These are phyloP conservation scores for Fraxinus dipetala DNA, from an alignment of 305 asterid species.

Conservation along the genomic window DNA sequence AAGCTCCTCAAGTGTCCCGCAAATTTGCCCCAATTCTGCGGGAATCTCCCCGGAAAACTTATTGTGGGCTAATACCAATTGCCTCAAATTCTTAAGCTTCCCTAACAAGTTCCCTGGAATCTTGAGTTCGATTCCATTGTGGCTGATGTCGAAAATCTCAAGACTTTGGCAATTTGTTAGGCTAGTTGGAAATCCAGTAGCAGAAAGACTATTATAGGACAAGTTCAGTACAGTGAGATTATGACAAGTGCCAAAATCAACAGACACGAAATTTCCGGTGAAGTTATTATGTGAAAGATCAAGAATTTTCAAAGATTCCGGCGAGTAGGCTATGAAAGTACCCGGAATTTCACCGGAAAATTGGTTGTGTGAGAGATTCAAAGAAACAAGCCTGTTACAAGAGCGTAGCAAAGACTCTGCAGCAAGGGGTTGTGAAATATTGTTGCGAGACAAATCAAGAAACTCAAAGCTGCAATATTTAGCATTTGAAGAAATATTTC, in stretches of 20 bases:
- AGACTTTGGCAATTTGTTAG: slow-evolving; percentile 58
- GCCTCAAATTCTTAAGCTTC: slow-evolving; percentile 52
- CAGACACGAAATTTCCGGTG: slow-evolving; percentile 39
- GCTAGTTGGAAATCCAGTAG: slow-evolving; percentile 50
- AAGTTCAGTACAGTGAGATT: slow-evolving; percentile 55
- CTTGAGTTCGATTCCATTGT: slow-evolving; percentile 41
- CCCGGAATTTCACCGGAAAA: slow-evolving; percentile 47
- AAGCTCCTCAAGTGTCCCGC: slow-evolving; percentile 60
- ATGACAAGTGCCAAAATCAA: slow-evolving; percentile 49
- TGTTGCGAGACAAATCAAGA: slow-evolving; percentile 65
- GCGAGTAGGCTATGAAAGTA: slow-evolving; percentile 25
- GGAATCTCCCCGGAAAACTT: slow-evolving; percentile 69
- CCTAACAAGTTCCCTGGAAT: slow-evolving; percentile 56
- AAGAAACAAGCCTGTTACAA: slow-evolving; percentile 42
- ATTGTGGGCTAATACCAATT: slow-evolving; percentile 48
- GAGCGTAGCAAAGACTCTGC: slow-evolving; percentile 39
- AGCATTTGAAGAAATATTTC: slow-evolving; percentile 50
- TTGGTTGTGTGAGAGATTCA: slow-evolving; percentile 60
- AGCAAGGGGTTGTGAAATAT: slow-evolving; percentile 52
- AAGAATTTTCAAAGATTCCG: slow-evolving; percentile 35
- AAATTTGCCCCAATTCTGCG: slow-evolving; percentile 42
- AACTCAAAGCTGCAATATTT: slow-evolving; percentile 56
- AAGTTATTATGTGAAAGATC: slow-evolving; percentile 74
- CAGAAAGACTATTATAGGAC: slow-evolving; percentile 54
- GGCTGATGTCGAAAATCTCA: slow-evolving; percentile 52